Evolutionary conservation across 1,284 basidiomycete species (phyloP).

Genomic region (Moesziomyces sp.): DNA sequence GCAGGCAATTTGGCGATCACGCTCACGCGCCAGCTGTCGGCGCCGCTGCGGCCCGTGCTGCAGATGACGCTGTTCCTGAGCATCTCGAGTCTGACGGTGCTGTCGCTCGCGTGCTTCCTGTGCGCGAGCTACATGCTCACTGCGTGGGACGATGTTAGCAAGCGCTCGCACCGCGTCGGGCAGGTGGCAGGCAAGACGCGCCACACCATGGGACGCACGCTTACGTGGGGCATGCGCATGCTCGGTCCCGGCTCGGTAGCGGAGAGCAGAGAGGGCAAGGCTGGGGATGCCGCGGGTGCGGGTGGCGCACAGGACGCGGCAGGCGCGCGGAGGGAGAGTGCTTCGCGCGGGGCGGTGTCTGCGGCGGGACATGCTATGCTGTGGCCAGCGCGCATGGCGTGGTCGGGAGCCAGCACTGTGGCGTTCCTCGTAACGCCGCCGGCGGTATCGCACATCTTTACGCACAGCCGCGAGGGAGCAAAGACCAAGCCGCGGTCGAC

Average conservation of each 20-base stretch:
- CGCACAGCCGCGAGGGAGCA: not conserved
- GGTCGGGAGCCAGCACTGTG: slow-evolving; percentile 16
- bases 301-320: slow-evolving; percentile 2
- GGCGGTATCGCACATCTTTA: slow-evolving; percentile 17
- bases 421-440: slow-evolving; percentile 22
- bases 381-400: slow-evolving; percentile 37
- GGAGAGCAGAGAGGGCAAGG: not conserved
- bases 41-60: slow-evolving; percentile 52
- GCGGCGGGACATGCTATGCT: slow-evolving; percentile 14
- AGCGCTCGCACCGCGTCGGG: slow-evolving; percentile 38
- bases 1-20: slow-evolving; percentile 56
- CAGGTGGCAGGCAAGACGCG: slow-evolving; percentile 34
- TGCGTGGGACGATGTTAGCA: slow-evolving; percentile 55
- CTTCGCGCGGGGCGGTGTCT: slow-evolving; percentile 4
- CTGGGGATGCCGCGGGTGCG: slow-evolving; percentile 1
- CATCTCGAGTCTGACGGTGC: slow-evolving; percentile 54
- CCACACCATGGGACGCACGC: slow-evolving; percentile 30
- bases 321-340: not conserved
- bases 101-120: slow-evolving; percentile 52
- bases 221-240: slow-evolving; percentile 50
- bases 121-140: slow-evolving; percentile 55
- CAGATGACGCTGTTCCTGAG: slow-evolving; percentile 56
- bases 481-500: slow-evolving; percentile 13
- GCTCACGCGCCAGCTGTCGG: slow-evolving; percentile 54
- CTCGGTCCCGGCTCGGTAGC: slow-evolving; percentile 15